phyloP scores from a whole-genome alignment of 441 rosid genomes.

The Erodium moschatum region DNA sequence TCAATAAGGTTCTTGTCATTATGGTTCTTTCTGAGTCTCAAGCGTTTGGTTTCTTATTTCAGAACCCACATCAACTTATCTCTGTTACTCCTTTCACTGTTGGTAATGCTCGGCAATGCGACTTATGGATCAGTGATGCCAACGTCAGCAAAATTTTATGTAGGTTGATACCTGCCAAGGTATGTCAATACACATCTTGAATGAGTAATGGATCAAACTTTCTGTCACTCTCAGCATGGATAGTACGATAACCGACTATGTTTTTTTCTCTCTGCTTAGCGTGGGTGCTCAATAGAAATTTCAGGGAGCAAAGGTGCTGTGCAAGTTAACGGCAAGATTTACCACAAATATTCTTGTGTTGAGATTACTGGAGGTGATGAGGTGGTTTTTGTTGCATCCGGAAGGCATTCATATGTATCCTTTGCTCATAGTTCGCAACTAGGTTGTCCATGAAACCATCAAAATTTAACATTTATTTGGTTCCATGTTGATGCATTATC shows the following conservation, averaged over 20 bases:
- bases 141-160: conserved; percentile 50
- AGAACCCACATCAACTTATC: conserved; percentile 73
- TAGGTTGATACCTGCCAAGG: conserved; percentile 70
- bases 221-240: background rate
- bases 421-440: conserved; percentile 22
- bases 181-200: conserved; percentile 23
- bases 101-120: conserved; percentile 66
- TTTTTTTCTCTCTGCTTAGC: conserved; percentile 31
- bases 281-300: conserved; percentile 61
- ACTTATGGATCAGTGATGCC: conserved; percentile 66
- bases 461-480: background rate
- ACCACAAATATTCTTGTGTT: conserved; percentile 39
- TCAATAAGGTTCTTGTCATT: too few relatives aligned
- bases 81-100: conserved; percentile 50
- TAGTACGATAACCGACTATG: background rate
- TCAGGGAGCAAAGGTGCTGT: conserved; percentile 77
- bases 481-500: background rate
- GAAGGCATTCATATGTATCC: conserved; percentile 97
- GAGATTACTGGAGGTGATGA: conserved; percentile 82
- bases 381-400: conserved; percentile 58
- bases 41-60: conserved; percentile 24
- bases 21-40: conserved; percentile 22
- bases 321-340: conserved; percentile 66
- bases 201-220: background rate
- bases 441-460: background rate